Conservation (phyloP, 1,139 yeast genomes). For the Geotrichum cucujoidarum region DNA sequence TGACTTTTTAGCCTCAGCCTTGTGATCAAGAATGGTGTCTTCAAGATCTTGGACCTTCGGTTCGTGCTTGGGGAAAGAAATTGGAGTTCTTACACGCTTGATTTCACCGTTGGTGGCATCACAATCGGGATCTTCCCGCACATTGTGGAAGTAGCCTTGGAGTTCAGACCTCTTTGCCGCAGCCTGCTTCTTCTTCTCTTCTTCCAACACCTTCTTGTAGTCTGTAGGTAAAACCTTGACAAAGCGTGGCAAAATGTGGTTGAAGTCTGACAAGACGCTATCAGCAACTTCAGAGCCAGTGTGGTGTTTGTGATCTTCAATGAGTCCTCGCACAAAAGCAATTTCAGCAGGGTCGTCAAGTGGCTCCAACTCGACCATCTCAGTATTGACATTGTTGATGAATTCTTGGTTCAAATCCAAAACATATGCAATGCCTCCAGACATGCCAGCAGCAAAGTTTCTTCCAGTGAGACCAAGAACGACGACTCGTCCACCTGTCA, state of each 20-base stretch:
- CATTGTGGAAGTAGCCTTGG: constrained; percentile 54
- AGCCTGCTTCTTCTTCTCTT: constrained; percentile 61
- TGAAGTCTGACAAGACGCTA: constrained; percentile 75
- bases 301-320: constrained; percentile 93
- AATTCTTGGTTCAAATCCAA: constrained; percentile 93
- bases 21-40: constrained; percentile 72
- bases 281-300: constrained; percentile 89
- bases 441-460: constrained; percentile 97
- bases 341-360: constrained; percentile 85
- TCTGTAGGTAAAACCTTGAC: constrained; percentile 91
- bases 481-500: constrained; percentile 98
- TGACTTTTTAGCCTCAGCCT: constrained; percentile 57
- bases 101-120: constrained; percentile 87
- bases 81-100: constrained; percentile 27
- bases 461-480: constrained; percentile 89
- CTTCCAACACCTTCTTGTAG: constrained; percentile 82
- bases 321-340: constrained; percentile 86
- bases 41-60: constrained; percentile 87
- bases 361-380: constrained; percentile 71
- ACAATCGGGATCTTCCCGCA: constrained; percentile 73
- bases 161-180: constrained; percentile 52
- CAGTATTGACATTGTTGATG: constrained; percentile 68
- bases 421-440: constrained; percentile 98
- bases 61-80: constrained; percentile 47
- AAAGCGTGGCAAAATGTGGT: constrained; percentile 79